Evolutionary conservation across 208 protist genomes (phyloP).

Genomic region (Blastocrithidia nonstop): DNA sequence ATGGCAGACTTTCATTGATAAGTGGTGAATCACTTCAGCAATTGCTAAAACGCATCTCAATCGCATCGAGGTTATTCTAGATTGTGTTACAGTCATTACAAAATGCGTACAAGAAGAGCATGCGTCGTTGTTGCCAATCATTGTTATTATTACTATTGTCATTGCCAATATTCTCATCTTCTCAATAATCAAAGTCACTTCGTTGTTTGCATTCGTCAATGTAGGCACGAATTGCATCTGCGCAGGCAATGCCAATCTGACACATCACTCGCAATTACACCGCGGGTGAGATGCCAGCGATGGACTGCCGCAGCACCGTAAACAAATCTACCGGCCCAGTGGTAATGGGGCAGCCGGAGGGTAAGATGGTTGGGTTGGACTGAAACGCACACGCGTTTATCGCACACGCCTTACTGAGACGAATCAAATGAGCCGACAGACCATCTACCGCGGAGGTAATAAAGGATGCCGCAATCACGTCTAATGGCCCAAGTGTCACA

Average conservation of each 20-base stretch:
- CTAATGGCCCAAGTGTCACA: slow-evolving; percentile 35
- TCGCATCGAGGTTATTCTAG: slow-evolving; percentile 72
- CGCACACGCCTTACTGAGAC: slow-evolving; percentile 60
- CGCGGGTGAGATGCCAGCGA: slow-evolving; percentile 44
- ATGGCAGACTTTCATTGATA: not conserved
- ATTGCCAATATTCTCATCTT: slow-evolving; percentile 34
- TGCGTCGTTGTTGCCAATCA: slow-evolving; percentile 60
- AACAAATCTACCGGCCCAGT: slow-evolving; percentile 80
- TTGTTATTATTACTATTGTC: slow-evolving; percentile 10
- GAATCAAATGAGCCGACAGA: slow-evolving; percentile 54
- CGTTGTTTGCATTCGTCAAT: slow-evolving; percentile 57
- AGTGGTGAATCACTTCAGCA: slow-evolving; percentile 29
- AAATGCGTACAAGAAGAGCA: slow-evolving; percentile 73
- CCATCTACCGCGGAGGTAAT: slow-evolving; percentile 59
- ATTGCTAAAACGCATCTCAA: slow-evolving; percentile 72
- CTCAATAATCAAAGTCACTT: slow-evolving; percentile 76
- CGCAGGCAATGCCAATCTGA: slow-evolving; percentile 57
- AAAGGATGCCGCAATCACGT: slow-evolving; percentile 48
- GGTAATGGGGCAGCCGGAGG: slow-evolving; percentile 47
- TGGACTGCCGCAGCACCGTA: slow-evolving; percentile 67
- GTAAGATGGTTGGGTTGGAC: slow-evolving; percentile 30
- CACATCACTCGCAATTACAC: slow-evolving; percentile 63
- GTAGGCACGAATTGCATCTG: slow-evolving; percentile 56
- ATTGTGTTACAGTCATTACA: slow-evolving; percentile 77
- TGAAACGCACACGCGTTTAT: slow-evolving; percentile 43